Conservation (phyloP, 2,329 filamentous ascomycete species). For the Colletotrichum eleusines region DNA sequence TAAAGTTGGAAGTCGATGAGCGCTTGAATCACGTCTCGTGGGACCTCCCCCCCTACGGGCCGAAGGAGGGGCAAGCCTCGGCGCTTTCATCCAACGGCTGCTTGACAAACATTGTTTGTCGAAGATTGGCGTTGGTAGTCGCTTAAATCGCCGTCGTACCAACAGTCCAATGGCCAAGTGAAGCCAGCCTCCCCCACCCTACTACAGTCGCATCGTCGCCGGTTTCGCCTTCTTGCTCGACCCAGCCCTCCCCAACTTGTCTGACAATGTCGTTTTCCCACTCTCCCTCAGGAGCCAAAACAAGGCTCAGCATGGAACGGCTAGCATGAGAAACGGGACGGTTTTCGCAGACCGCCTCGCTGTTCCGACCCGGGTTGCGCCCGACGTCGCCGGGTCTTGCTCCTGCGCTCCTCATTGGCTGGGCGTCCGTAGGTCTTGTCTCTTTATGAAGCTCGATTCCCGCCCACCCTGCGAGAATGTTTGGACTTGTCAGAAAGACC, state of each 20-base stretch:
- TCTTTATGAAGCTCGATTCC: not conserved
- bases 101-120: not conserved
- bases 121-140: not conserved
- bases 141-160: not conserved
- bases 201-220: not conserved
- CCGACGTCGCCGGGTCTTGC: not conserved
- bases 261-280: not conserved
- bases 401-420: not conserved
- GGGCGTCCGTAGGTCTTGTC: not conserved
- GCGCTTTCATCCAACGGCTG: not conserved
- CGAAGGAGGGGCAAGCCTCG: not conserved
- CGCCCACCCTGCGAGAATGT: not conserved
- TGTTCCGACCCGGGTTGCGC: not conserved
- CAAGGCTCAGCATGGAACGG: not conserved
- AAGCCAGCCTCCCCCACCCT: too few relatives aligned
- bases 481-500: not conserved
- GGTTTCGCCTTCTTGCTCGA: not conserved
- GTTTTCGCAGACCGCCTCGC: not conserved
- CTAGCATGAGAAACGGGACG: not conserved
- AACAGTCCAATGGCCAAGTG: not conserved
- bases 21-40: not conserved
- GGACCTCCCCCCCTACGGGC: not conserved
- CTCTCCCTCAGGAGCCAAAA: not conserved
- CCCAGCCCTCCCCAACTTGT: not conserved
- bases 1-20: not conserved